These are phyloP conservation scores for Misopates orontium DNA, from an alignment of 257 asterid species.

Conservation along the genomic window DNA sequence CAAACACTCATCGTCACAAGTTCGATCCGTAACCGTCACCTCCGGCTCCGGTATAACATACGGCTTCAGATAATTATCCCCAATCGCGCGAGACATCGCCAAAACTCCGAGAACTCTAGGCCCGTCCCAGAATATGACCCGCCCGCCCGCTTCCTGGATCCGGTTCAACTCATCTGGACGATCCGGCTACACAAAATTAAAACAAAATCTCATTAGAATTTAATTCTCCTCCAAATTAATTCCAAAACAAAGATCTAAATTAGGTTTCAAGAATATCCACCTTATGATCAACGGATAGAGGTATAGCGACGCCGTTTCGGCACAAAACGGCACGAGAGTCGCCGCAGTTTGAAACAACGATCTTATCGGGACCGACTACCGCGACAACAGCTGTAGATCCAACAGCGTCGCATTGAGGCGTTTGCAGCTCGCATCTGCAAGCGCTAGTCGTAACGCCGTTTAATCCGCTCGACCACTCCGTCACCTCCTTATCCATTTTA, in stretches of 20 bases:
- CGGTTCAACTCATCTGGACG: constrained; percentile 83
- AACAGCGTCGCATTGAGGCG: constrained; percentile 94
- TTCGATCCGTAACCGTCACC: constrained; percentile 64
- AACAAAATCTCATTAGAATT: not conserved
- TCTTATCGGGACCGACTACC: constrained; percentile 67
- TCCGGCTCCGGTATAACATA: constrained; percentile 89
- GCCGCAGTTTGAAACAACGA: constrained; percentile 84
- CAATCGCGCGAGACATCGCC: constrained; percentile 90
- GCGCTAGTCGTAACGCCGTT: constrained; percentile 30
- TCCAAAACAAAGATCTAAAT: not conserved
- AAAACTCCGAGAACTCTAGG: constrained; percentile 82
- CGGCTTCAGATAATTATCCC: constrained; percentile 88
- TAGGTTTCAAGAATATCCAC: constrained; percentile 27
- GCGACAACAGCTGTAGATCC: constrained; percentile 97
- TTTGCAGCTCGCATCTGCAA: constrained; percentile 84
- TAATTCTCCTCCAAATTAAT: not conserved
- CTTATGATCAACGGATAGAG: constrained; percentile 92
- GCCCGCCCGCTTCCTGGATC: constrained; percentile 91
- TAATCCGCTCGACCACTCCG: constrained; percentile 37
- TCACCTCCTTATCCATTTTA: constrained; percentile 76
- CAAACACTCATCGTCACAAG: constrained; percentile 72
- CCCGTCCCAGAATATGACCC: constrained; percentile 93
- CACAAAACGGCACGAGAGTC: constrained; percentile 97
- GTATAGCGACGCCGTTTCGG: constrained; percentile 79
- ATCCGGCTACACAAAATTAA: constrained; percentile 57